phyloP scores from a whole-genome alignment of 306 rosid genomes.

The Acacia confusa region DNA sequence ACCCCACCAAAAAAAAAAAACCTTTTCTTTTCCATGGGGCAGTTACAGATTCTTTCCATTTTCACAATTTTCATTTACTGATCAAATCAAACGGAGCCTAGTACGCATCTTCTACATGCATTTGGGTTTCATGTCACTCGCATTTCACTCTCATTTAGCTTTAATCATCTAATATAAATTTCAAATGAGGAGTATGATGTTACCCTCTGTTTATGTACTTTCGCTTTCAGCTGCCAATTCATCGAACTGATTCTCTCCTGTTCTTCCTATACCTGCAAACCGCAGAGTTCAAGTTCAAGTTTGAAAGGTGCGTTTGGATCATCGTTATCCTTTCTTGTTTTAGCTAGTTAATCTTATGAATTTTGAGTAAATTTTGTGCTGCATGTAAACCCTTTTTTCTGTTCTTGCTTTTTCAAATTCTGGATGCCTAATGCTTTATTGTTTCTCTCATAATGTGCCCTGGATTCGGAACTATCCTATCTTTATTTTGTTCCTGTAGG shows the following conservation, averaged over 20 bases:
- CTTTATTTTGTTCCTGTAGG: neutral
- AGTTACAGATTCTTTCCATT: neutral
- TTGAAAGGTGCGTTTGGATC: slow-evolving; percentile 3
- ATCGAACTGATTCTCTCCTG: neutral
- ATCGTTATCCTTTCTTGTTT: neutral
- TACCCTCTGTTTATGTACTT: neutral
- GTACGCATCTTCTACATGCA: neutral
- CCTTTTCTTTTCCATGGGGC: slow-evolving; percentile 1
- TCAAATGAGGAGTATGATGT: neutral
- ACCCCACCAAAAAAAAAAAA: neutral
- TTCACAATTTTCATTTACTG: neutral
- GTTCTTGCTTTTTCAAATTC: neutral
- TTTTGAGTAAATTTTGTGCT: neutral
- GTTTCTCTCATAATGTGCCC: neutral
- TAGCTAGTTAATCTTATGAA: neutral
- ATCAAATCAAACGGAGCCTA: neutral
- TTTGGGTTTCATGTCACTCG: slow-evolving; percentile 28
- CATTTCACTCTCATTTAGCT: slow-evolving; percentile 21
- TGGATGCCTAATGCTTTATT: neutral
- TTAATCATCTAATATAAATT: neutral
- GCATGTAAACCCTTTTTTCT: neutral
- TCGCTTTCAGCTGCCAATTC: neutral
- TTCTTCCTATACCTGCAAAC: neutral
- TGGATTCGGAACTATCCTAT: neutral
- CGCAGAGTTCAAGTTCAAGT: neutral